A percentile compares a stretch with the other conserved stretches of the same genome.
Conservation (phyloP, 169 alveolate species). For the Neospora caninum region DNA sequence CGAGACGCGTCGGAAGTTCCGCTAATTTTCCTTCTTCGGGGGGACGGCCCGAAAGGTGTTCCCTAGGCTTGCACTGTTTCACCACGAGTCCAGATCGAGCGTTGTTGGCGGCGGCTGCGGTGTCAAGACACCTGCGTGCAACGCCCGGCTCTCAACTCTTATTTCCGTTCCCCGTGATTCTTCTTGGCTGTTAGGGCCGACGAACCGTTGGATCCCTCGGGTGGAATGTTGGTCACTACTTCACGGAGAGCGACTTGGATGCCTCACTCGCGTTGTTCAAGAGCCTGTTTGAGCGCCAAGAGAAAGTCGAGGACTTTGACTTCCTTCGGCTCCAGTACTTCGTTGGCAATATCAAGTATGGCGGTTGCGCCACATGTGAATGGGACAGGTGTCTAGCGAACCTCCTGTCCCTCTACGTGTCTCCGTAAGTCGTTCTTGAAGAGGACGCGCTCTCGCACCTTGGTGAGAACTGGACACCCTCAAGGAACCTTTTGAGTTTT, state of each 20-base stretch:
- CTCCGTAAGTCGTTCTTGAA: neutral
- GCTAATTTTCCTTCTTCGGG: too few species aligned
- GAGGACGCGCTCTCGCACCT: slow-evolving; percentile 4
- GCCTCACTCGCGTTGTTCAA: slow-evolving; percentile 83
- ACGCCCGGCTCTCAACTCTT: too few species aligned
- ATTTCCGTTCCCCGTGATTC: slow-evolving; percentile 13
- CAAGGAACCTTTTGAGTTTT: neutral
- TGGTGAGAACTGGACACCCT: neutral
- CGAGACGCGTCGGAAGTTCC: too few species aligned
- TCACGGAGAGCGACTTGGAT: slow-evolving; percentile 93
- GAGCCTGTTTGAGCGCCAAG: slow-evolving; percentile 68
- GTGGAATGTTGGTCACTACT: slow-evolving; percentile 96
- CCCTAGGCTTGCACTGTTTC: too few species aligned
- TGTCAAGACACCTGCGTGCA: too few species aligned
- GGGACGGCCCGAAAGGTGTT: too few species aligned
- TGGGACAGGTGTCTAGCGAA: slow-evolving; percentile 81
- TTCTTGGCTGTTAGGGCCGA: slow-evolving; percentile 81
- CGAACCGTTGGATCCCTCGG: slow-evolving; percentile 95
- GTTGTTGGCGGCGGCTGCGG: too few species aligned
- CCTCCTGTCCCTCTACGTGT: slow-evolving; percentile 34
- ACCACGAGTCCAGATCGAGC: too few species aligned
- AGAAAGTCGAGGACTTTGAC: slow-evolving; percentile 86
- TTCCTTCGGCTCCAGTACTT: slow-evolving; percentile 90
- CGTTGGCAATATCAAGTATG: slow-evolving; percentile 95
- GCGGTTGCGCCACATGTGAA: slow-evolving; percentile 96